Conservation (phyloP, 768 basidiomycete species). For the Termitomyces sp. region DNA sequence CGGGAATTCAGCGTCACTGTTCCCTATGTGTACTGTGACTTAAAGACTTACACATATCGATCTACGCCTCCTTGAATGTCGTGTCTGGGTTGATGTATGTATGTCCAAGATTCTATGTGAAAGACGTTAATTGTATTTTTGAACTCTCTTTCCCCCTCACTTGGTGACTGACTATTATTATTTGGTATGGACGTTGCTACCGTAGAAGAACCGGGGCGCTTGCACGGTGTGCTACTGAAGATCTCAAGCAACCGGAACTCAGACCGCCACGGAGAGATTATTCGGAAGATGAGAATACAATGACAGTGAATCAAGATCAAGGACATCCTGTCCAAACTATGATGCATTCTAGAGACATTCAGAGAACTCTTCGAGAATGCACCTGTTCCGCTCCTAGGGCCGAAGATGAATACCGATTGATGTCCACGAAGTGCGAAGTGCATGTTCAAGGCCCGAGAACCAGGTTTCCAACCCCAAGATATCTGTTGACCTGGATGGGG, state of each 20-base stretch:
- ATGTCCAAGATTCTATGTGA: not conserved
- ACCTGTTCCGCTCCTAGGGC: conserved; percentile 4
- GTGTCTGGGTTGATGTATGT: not conserved
- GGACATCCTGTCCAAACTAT: not conserved
- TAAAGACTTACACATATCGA: conserved; percentile 6
- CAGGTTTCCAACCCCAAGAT: no score
- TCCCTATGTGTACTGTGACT: conserved; percentile 31
- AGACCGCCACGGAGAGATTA: conserved; percentile 11
- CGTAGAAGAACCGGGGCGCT: not conserved
- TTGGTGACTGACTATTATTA: not conserved
- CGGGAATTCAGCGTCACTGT: conserved; percentile 38
- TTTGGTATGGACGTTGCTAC: conserved; percentile 1
- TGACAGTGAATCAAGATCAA: no score
- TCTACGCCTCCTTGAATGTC: not conserved
- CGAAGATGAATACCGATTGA: conserved; percentile 13
- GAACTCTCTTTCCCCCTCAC: not conserved
- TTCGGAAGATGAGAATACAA: conserved; percentile 21
- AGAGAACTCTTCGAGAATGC: conserved; percentile 11
- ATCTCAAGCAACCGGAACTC: conserved; percentile 4
- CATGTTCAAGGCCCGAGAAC: not conserved
- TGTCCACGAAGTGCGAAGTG: not conserved
- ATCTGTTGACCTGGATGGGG: no score
- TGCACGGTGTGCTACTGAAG: not conserved
- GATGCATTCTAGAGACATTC: no score
- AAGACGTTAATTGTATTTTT: not conserved